Base-by-base conservation (phyloP, 768 basidiomycete species). In the Suillus fuscotomentosus region DNA sequence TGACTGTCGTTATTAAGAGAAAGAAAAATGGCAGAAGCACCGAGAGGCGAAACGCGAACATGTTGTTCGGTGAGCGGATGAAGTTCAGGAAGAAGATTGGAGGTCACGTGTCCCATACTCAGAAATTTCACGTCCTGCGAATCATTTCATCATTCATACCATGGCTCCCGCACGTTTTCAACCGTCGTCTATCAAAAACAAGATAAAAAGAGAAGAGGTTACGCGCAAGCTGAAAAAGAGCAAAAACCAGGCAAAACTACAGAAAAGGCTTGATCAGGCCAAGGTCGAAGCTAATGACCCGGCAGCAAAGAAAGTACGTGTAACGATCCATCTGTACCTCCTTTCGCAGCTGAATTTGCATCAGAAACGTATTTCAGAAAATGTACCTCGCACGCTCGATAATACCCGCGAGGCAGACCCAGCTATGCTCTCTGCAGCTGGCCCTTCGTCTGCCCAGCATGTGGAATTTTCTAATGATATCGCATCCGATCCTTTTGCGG, bases 341-440 rank as follows among this genome's bases (percentile, higher is more conserved):
- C 17, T 36, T 62, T 41, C 56, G 1, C 41, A 14, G 36, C n/a
- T 38, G 39, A 65, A 60, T 55, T 57, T 1, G 15, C 20, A 47
- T 13, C 64, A 96, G 94, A 89, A 89, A 88, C 88, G 95, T 63
- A 78, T 92, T 27, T 83, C 86, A 7, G 86, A 91, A 70, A 97
- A 97, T 80, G 83, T 96, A 11, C 96, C 96, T 0, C 85, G 85
- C 53, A 99, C 97, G 0, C 85, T 98, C 27, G 97, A 99, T 73
- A 99, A 98, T 73, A 91, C 88, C 65, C 88, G 96, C 66, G 90
- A 96, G 75, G 91, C 87, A 72, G 91, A 91, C 72, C 89, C 88
- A 8, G 67, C 66, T 66, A 65, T 66, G 42, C 68, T 78, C 39
- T 77, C 80, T 1, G 72, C 80, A 10, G 77, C 77, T 13, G 65